Evolutionary conservation across 2,329 filamentous ascomycete species (phyloP).

Genomic region (Diaporthe caulivora): DNA sequence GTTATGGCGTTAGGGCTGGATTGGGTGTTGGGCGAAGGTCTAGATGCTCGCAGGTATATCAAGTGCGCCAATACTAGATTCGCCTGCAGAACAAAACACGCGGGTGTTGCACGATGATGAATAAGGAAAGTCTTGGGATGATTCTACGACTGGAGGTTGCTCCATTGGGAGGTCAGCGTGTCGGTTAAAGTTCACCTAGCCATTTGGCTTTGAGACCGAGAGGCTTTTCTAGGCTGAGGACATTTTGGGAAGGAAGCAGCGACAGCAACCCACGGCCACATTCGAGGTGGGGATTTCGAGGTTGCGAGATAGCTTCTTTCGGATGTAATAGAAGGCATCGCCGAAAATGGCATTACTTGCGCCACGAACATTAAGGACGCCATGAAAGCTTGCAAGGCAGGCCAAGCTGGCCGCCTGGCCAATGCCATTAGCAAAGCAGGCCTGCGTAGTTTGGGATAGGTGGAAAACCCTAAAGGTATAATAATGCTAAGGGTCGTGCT

Average conservation of each 20-base stretch:
- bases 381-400: conserved; percentile 13
- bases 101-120: conserved; percentile 1
- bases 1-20: conserved; percentile 18
- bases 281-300: background rate
- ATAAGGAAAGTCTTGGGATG: background rate
- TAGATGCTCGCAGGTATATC: conserved; percentile 11
- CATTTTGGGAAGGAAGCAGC: background rate
- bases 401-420: background rate
- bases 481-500: background rate
- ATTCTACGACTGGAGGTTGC: conserved; percentile 15
- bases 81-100: conserved; percentile 5
- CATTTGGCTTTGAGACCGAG: background rate
- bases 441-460: background rate
- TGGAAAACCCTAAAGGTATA: background rate
- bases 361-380: background rate
- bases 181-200: conserved; percentile 16
- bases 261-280: background rate
- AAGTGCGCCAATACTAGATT: conserved; percentile 19
- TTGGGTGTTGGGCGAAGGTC: background rate
- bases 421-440: background rate
- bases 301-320: background rate
- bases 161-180: conserved; percentile 12
- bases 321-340: background rate
- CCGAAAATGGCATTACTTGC: conserved; percentile 13
- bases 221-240: background rate